phyloP scores from a whole-genome alignment of 768 basidiomycete genomes.

The Russula ochroleuca region DNA sequence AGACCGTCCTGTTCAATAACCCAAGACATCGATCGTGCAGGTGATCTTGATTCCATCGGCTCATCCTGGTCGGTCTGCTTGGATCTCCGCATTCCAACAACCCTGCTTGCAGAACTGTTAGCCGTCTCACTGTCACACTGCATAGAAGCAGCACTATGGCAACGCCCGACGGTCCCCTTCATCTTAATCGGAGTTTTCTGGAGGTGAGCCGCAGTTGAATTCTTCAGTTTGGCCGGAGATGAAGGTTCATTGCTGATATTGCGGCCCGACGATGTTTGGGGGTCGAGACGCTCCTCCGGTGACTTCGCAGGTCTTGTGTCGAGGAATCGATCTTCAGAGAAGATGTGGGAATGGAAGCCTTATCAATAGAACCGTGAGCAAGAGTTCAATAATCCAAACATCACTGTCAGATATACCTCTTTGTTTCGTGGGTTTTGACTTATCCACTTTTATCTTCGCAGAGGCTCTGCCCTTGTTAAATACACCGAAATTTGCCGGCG shows the following conservation, averaged over 20 bases:
- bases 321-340: constrained; percentile 32
- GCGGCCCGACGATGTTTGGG: not conserved
- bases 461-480: constrained; percentile 67
- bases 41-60: not conserved
- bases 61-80: not conserved
- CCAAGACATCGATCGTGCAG: constrained; percentile 46
- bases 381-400: not conserved
- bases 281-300: not conserved
- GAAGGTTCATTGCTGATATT: not conserved
- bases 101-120: not conserved
- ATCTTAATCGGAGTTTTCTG: constrained; percentile 6
- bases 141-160: not conserved
- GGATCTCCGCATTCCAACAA: not conserved
- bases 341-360: constrained; percentile 22
- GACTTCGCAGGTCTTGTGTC: constrained; percentile 18
- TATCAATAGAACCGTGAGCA: constrained; percentile 3
- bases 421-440: constrained; percentile 32
- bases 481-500: constrained; percentile 46
- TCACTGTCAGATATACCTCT: constrained; percentile 25
- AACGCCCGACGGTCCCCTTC: not conserved
- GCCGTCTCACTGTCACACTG: not conserved
- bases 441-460: constrained; percentile 34
- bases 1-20: constrained; percentile 46
- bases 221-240: not conserved
- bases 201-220: not conserved